Base-by-base conservation (phyloP, 176 grass and related monocot genomes). In the Poa annua region DNA sequence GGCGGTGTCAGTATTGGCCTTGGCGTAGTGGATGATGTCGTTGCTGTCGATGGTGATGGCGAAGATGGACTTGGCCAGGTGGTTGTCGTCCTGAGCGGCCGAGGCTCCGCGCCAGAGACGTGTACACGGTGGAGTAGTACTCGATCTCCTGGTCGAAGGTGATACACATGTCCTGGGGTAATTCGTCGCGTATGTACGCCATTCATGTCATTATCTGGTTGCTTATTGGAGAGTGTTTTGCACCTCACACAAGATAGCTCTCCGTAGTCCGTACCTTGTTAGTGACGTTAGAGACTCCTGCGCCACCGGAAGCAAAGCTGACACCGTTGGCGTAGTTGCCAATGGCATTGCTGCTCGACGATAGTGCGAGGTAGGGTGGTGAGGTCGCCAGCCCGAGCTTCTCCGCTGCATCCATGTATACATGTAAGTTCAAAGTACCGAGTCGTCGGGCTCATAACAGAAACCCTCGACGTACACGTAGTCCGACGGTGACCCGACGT, bases 261-360 rank as follows among this genome's bases (percentile, higher is more conserved):
- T n/a, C n/a, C n/a, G n/a, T n/a, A n/a, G 14, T n/a, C 1, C 70
- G 34, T 71, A 93, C 94, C 26, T 81, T 77, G 79, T 97, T 94
- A 13, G 94, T 97, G 33, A 73, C 66, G 73, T 88, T 90, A 33
- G 88, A 80, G 59, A 92, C 65, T 32, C 94, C 94, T 0, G 89
- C 89, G 11, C 94, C 94, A 10, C 92, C 94, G 1, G 94, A 97
- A 48, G 94, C 94, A 53, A 97, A 97, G 86, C 80, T 97, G 71
- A 97, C 88, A 16, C 94, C 94, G 49, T 82, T 81, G 0, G 85
- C 71, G 66, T 85, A 97, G 42, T 75, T 84, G 61, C n/a, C n/a
- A n/a, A n/a, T n/a, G n/a, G 80, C 69, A n/a, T 66, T 92, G 52
- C 80, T 86, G 63, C 79, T 92, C 0, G 84, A 81, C 0, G 94